A percentile compares a stretch with the other conserved stretches of the same genome.
These are phyloP conservation scores for Nematodospora anomalae DNA, from an alignment of 1,139 yeast species.

Conservation along the genomic window DNA sequence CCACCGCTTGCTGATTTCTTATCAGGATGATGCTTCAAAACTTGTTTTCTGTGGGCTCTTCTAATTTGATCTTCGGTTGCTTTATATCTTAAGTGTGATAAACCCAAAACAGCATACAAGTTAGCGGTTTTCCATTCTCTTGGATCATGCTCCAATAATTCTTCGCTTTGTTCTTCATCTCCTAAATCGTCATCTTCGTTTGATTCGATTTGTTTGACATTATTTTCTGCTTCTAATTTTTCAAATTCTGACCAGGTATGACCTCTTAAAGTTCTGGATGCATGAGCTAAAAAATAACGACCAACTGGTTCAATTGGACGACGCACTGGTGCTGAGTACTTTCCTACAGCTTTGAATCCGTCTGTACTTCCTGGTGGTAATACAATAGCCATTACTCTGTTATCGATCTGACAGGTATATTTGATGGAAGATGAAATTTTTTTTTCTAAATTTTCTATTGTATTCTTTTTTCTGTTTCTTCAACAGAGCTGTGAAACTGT, in stretches of 20 bases:
- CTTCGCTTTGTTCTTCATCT: slow-evolving; percentile 76
- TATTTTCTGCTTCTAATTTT: slow-evolving; percentile 87
- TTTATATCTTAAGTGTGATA: slow-evolving; percentile 84
- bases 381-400: slow-evolving; percentile 37
- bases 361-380: slow-evolving; percentile 49
- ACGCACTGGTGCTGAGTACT: slow-evolving; percentile 66
- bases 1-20: slow-evolving; percentile 88
- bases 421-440: slow-evolving; percentile 15
- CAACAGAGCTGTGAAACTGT: no score
- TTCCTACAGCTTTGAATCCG: slow-evolving; percentile 50
- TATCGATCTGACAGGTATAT: not conserved
- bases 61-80: slow-evolving; percentile 94
- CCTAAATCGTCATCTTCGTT: slow-evolving; percentile 71
- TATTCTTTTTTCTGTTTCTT: not conserved
- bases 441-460: slow-evolving; percentile 2
- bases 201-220: slow-evolving; percentile 72
- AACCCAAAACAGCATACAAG: slow-evolving; percentile 93
- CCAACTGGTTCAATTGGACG: slow-evolving; percentile 98
- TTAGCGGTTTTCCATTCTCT: slow-evolving; percentile 98
- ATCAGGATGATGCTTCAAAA: slow-evolving; percentile 96
- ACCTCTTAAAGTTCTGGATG: slow-evolving; percentile 92
- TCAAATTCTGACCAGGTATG: slow-evolving; percentile 99
- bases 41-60: slow-evolving; percentile 96
- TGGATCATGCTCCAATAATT: slow-evolving; percentile 85
- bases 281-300: slow-evolving; percentile 92